These are phyloP conservation scores for Pisolithus orientalis DNA, from an alignment of 768 basidiomycete genomes.

Conservation along the genomic window DNA sequence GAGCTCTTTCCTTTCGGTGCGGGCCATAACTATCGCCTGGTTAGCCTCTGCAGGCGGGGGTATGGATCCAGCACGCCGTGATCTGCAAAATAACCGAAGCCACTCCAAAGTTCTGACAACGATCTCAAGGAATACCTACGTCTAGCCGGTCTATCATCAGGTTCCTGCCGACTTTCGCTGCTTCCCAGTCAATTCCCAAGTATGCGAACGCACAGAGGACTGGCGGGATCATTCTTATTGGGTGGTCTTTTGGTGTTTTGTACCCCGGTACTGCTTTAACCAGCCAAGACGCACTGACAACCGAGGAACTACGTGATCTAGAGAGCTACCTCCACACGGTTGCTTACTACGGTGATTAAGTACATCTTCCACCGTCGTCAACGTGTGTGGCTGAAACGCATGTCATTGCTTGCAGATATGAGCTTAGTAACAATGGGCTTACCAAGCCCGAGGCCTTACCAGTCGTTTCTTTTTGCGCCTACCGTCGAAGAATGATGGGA, in stretches of 20 bases:
- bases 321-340: not conserved
- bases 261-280: not conserved
- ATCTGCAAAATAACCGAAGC: not conserved
- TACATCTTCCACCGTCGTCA: not conserved
- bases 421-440: not conserved
- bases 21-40: not conserved
- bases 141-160: not conserved
- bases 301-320: not conserved
- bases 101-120: not conserved
- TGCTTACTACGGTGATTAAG: not conserved
- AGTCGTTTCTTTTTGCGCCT: not conserved
- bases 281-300: not conserved
- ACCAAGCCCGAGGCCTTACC: not conserved
- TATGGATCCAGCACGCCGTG: conserved; percentile 1
- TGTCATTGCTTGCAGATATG: not conserved
- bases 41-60: conserved; percentile 6
- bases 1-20: conserved; percentile 2
- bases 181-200: not conserved
- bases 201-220: not conserved
- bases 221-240: not conserved
- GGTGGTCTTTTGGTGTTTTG: not conserved
- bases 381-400: not conserved
- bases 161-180: not conserved
- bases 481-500: not conserved
- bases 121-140: not conserved